Conservation (phyloP, 371 early-diverging fungal genomes). For the Mortierella sp. region DNA sequence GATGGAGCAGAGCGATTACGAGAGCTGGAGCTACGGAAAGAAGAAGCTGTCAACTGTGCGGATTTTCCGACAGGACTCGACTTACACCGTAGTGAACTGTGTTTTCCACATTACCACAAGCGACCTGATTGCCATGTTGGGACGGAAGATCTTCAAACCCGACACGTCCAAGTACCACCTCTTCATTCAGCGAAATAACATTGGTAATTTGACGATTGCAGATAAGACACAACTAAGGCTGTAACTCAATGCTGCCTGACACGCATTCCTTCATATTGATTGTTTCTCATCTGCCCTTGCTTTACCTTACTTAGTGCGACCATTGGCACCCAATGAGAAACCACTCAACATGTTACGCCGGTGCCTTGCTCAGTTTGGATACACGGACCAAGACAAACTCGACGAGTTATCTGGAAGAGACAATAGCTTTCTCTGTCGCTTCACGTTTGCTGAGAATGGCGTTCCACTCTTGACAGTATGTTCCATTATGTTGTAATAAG, state of each 20-base stretch:
- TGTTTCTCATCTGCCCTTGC: background rate
- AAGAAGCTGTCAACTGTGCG: constrained; percentile 61
- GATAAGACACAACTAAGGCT: too few species aligned
- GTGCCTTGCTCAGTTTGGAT: constrained; percentile 83
- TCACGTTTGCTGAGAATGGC: constrained; percentile 80
- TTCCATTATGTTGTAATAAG: background rate
- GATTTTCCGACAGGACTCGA: constrained; percentile 78
- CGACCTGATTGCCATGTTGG: constrained; percentile 79
- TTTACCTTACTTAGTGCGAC: constrained; percentile 59
- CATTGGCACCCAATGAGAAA: constrained; percentile 74
- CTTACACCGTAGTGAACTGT: constrained; percentile 82
- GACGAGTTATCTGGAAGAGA: constrained; percentile 89
- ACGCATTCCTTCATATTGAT: too few species aligned
- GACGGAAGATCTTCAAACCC: constrained; percentile 83
- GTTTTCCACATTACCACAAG: constrained; percentile 75
- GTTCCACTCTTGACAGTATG: constrained; percentile 61
- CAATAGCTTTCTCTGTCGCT: constrained; percentile 86
- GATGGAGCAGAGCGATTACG: constrained; percentile 47
- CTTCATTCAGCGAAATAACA: constrained; percentile 70
- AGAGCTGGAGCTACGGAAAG: constrained; percentile 40
- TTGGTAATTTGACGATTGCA: constrained; percentile 60
- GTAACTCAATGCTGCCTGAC: too few species aligned
- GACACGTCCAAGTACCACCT: constrained; percentile 81
- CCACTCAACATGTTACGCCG: constrained; percentile 81
- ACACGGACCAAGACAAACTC: constrained; percentile 80